Evolutionary conservation across 1,284 basidiomycete species (phyloP).

Genomic region (Puccinia novopanici): DNA sequence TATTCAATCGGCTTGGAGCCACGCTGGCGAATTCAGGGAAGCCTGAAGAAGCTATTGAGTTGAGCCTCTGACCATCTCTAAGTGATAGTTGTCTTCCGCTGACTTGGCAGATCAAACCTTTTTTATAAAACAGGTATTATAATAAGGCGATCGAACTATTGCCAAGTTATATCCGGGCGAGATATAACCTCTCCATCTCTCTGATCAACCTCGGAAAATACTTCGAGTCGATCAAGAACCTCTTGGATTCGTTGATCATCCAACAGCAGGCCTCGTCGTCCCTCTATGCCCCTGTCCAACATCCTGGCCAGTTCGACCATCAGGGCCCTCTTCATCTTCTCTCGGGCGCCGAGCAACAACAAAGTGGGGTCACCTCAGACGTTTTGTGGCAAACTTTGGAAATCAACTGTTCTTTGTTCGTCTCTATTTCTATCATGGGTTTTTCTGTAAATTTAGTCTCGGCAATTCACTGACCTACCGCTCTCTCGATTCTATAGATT

Average conservation of each 20-base stretch:
- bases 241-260: conserved; percentile 8
- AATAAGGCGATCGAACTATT: conserved; percentile 84
- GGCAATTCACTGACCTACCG: not conserved
- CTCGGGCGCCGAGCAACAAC: not conserved
- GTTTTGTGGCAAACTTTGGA: conserved; percentile 33
- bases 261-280: not conserved
- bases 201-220: conserved; percentile 30
- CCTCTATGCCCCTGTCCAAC: not conserved
- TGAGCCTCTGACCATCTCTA: not conserved
- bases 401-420: conserved; percentile 38
- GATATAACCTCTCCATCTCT: conserved; percentile 37
- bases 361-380: conserved; percentile 25
- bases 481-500: not conserved
- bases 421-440: not conserved
- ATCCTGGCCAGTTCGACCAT: too few species aligned
- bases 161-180: conserved; percentile 80
- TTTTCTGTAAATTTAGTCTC: not conserved
- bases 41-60: conserved; percentile 75
- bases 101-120: not conserved
- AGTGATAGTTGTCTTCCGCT: not conserved
- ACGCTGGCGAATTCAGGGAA: conserved; percentile 85
- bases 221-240: conserved; percentile 1
- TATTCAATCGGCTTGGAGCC: conserved; percentile 94
- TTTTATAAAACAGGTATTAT: conserved; percentile 66
- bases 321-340: not conserved